Base-by-base conservation (phyloP, 2,329 filamentous ascomycete genomes). In the Huntiella moniliformis region DNA sequence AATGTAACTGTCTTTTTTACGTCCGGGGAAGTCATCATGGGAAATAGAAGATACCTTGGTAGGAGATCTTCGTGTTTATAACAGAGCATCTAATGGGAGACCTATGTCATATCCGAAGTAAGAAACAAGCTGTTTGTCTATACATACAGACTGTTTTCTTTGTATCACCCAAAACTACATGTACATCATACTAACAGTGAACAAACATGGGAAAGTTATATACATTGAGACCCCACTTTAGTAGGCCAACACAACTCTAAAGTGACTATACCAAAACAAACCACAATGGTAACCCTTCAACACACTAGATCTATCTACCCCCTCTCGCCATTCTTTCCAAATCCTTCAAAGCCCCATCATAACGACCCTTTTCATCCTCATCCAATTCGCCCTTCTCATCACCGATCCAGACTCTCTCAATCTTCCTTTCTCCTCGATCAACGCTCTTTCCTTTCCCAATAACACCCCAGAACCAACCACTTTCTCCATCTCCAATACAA, bases 391-490 rank as follows among this genome's bases (percentile, higher is more conserved):
- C 54, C 15, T 53, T 50, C 10, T 59, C 56, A 12, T 56, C 56
- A 10, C 53, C 53, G 32, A 61, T 57, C 36, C 64, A 60, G 3
- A 67, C 59, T 49, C 71, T 62, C 51, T 67, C 66, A 16, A 76
- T 67, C 53, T 61, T 64, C 18, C 57, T 57, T 1, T 56, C 57
- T 28, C 22, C 22, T 41, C 67, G 62, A 46, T 62, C 60, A 11
- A 73, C 58, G 5, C 73, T 65, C 48, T 63, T 59, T 4, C 77
- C 66, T 48, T 67, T 69, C 17, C 76, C 81, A 51, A 96, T 79
- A 54, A 82, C 81, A 49, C 81, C 80, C 73, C 83, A 86, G 62
- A 96, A 98, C 87, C 91, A 94, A 38, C 81, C 74, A 16, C 79
- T 86, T 62, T 98, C 87, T 2, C 73, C 71, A 54, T 86, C 79